These are phyloP conservation scores for Talaromyces sp. DNA, from an alignment of 2,329 filamentous ascomycete genomes.

Conservation along the genomic window DNA sequence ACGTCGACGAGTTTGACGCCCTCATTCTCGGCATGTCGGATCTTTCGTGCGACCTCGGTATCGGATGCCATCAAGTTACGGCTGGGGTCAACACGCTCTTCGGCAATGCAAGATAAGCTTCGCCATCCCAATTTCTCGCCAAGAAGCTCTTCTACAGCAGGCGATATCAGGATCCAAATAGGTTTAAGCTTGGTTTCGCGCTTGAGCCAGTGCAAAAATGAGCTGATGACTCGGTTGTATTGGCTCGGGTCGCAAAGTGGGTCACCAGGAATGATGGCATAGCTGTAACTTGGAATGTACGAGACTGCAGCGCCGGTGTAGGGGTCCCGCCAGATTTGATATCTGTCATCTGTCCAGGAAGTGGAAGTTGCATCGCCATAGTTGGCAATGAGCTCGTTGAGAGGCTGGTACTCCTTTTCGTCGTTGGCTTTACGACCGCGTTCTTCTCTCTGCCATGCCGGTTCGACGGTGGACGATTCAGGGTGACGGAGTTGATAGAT, in stretches of 20 bases:
- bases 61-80: conserved; percentile 66
- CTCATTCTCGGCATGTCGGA: conserved; percentile 74
- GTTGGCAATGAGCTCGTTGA: conserved; percentile 89
- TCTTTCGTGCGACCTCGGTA: conserved; percentile 66
- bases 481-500: conserved; percentile 71
- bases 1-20: conserved; percentile 77
- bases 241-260: conserved; percentile 79
- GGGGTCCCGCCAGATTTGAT: conserved; percentile 79
- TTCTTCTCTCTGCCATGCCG: conserved; percentile 53
- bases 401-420: conserved; percentile 59
- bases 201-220: conserved; percentile 71
- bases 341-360: conserved; percentile 86
- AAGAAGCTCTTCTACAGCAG: conserved; percentile 73
- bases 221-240: conserved; percentile 67
- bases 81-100: conserved; percentile 76
- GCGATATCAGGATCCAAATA: conserved; percentile 83
- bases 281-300: conserved; percentile 72
- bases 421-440: conserved; percentile 40
- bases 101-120: conserved; percentile 80
- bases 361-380: conserved; percentile 94
- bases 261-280: conserved; percentile 80
- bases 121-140: conserved; percentile 80
- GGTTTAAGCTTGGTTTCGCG: conserved; percentile 70
- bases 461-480: conserved; percentile 75
- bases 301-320: conserved; percentile 77